These are phyloP conservation scores for Artemisia argyi DNA, from an alignment of 129 eudicot species.

Conservation along the genomic window DNA sequence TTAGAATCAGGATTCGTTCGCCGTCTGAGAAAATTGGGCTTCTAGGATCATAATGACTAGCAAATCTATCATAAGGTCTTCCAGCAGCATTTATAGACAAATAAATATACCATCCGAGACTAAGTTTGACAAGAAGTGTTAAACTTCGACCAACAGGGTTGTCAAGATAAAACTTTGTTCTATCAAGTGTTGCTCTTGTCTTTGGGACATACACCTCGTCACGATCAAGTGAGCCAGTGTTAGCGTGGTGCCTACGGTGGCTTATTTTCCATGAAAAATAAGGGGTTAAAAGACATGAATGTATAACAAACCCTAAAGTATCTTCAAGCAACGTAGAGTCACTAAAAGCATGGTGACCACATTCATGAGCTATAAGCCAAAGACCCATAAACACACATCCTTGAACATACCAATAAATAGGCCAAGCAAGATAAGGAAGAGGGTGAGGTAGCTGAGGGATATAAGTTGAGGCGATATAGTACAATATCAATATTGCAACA, in stretches of 20 bases:
- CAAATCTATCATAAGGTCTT: conserved; percentile 47
- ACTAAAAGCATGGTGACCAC: conserved; percentile 52
- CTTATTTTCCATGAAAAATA: conserved; percentile 55
- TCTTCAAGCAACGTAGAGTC: conserved; percentile 50
- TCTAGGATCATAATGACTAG: conserved; percentile 52
- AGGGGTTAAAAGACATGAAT: conserved; percentile 43
- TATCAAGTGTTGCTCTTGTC: conserved; percentile 1
- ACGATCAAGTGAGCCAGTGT: conserved; percentile 52
- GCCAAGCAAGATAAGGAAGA: conserved; percentile 52
- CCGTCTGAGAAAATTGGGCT: conserved; percentile 46
- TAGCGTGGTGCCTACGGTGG: conserved; percentile 54
- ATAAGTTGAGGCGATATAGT: conserved; percentile 43
- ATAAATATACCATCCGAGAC: conserved; percentile 37
- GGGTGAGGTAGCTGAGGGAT: conserved; percentile 48
- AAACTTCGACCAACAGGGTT: conserved; percentile 44
- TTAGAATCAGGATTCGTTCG: conserved; percentile 39
- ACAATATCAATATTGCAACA: conserved; percentile 28
- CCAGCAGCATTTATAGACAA: conserved; percentile 40
- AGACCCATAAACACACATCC: conserved; percentile 52
- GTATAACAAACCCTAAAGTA: conserved; percentile 40
- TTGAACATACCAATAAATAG: conserved; percentile 40
- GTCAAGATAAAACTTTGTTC: conserved; percentile 28
- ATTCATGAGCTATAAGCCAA: conserved; percentile 60
- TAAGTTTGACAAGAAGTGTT: conserved; percentile 40
- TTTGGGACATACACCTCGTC: conserved; percentile 46